phyloP scores from a whole-genome alignment of 805 yeast genomes.

The Metschnikowia peoriensis region DNA sequence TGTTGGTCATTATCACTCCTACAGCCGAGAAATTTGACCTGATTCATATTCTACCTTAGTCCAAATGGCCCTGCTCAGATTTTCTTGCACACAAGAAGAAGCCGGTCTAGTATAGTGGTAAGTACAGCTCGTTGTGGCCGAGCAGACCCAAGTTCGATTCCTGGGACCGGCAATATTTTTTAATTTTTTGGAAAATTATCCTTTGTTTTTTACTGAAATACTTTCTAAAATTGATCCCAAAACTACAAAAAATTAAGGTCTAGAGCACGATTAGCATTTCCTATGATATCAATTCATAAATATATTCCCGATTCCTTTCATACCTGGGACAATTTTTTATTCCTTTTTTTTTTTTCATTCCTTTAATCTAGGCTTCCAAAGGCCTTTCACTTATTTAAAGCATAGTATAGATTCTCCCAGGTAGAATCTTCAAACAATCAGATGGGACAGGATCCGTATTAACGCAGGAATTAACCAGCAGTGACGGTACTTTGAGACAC shows the following conservation, averaged over 20 bases:
- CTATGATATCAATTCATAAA: neutral
- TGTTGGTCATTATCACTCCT: no score
- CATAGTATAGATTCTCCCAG: neutral
- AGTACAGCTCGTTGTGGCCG: constrained; percentile 74
- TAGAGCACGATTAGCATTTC: constrained; percentile 1
- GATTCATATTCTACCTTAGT: no score
- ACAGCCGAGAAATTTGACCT: no score
- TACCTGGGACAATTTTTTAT: neutral
- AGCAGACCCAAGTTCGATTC: constrained; percentile 73
- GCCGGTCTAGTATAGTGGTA: constrained; percentile 61
- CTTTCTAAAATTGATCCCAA: neutral
- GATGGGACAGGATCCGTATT: neutral
- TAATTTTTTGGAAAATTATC: constrained; percentile 19
- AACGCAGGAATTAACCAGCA: neutral
- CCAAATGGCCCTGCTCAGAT: no score
- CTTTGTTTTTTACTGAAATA: neutral
- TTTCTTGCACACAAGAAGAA: neutral
- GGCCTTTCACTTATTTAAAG: no score
- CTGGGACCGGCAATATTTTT: constrained; percentile 55
- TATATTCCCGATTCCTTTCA: neutral
- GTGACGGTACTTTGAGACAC: constrained; percentile 18
- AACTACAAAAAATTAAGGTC: no score
- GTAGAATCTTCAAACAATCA: neutral
- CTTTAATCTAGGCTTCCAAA: no score
- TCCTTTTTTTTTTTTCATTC: neutral